A percentile compares a stretch with the other conserved stretches of the same genome.
Evolutionary conservation across 2,329 filamentous ascomycete species (phyloP).

Genomic region (Aspergillus sp.): DNA sequence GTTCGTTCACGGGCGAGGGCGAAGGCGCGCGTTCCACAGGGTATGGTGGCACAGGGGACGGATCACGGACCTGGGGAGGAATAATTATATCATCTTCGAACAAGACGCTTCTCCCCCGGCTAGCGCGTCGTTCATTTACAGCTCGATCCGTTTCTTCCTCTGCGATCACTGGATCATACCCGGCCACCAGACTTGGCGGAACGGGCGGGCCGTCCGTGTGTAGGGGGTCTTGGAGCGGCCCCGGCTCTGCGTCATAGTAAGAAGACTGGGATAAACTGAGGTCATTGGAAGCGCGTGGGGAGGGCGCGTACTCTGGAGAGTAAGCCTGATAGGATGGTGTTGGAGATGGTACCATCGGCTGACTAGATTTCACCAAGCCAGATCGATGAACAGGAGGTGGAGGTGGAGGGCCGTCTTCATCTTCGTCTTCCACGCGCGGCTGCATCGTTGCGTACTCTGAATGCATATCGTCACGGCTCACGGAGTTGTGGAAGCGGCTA

Average conservation of each 20-base stretch:
- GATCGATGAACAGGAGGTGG: slow-evolving; percentile 33
- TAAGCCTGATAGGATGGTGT: slow-evolving; percentile 22
- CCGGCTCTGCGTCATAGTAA: slow-evolving; percentile 11
- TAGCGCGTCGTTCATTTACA: slow-evolving; percentile 21
- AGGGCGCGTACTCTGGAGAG: slow-evolving; percentile 20
- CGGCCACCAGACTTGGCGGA: slow-evolving; percentile 39
- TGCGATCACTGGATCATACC: slow-evolving; percentile 30
- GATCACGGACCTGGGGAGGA: slow-evolving; percentile 12
- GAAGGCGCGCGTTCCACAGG: slow-evolving; percentile 9
- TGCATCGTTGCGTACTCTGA: slow-evolving; percentile 42
- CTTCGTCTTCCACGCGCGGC: slow-evolving; percentile 44
- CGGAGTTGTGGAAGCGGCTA: slow-evolving; percentile 18
- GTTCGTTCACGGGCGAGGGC: background rate
- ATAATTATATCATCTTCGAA: slow-evolving; percentile 23
- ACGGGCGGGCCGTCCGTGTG: slow-evolving; percentile 24
- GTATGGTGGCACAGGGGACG: slow-evolving; percentile 12
- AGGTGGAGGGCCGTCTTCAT: slow-evolving; percentile 32
- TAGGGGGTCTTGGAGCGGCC: slow-evolving; percentile 18
- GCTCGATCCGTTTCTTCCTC: slow-evolving; percentile 25
- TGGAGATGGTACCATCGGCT: slow-evolving; percentile 18
- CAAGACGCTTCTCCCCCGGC: slow-evolving; percentile 19
- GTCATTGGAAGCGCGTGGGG: slow-evolving; percentile 15
- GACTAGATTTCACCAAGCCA: slow-evolving; percentile 21
- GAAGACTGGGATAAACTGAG: slow-evolving; percentile 21
- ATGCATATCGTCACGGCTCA: slow-evolving; percentile 25